Evolutionary conservation across 2,329 filamentous ascomycete genomes (phyloP), one percentile per base, ranked within the genome.

Genomic region (Cordyceps javanica): DNA sequence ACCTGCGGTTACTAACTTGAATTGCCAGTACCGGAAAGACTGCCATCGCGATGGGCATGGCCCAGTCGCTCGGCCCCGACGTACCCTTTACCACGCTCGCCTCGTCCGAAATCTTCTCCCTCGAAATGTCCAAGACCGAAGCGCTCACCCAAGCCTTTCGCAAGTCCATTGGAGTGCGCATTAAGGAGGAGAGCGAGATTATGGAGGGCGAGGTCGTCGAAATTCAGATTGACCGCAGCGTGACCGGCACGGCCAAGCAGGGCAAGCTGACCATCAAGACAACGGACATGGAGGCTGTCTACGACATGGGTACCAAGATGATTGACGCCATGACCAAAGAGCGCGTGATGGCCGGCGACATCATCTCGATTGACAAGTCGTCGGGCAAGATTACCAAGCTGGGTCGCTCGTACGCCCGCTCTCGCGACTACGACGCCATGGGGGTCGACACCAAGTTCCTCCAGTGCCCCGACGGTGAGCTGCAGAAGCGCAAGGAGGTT

Each of bases 251-350:
- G 64, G 95, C 94, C 68, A 99, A 97, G 80, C 93, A 97, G 80
- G 94, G 94, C 68, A 99, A 99, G 76, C 86, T 99, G 63, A 99
- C 94, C 21, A 96, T 99, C 78, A 99, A 99, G 78, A 99, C 94
- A 11, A 97, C 93, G 59, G 94, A 99, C 73, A 99, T 99, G 94
- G 94, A 99, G 75, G 96, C 94, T 13, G 90, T 99, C 64, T 99
- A 97, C 77, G 94, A 99, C 69, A 97, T 99, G 92, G 94, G 94
- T 63, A 93, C 89, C 64, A 97, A 97, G 77, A 97, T 99, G 94
- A 99, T 99, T 64, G 94, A 99, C 70, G 91, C 91, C 63, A 97
- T 99, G 91, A 97, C 92, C 64, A 97, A 97, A 76, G 94, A 99
- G 78, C 93, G 95, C 67, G 91, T 99, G 63, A 96, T 97, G 87